Conservation (phyloP, 768 basidiomycete genomes). For the Lentinula raphanica region DNA sequence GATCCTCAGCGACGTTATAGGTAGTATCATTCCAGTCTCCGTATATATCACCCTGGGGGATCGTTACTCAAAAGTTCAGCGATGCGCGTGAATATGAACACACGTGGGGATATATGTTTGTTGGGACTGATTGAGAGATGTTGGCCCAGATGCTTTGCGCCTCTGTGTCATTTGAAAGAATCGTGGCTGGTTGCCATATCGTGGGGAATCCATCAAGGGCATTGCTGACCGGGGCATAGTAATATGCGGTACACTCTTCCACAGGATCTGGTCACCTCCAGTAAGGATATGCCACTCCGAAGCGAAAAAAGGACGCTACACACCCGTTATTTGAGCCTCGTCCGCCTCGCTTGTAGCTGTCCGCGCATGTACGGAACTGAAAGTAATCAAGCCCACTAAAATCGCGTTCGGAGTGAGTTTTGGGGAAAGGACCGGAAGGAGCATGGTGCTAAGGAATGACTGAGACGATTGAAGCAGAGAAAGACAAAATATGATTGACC, state of each 20-base stretch:
- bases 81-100: neutral
- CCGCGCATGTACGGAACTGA: neutral
- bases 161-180: slow-evolving; percentile 36
- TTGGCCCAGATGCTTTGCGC: slow-evolving; percentile 37
- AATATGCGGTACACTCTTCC: slow-evolving; percentile 40
- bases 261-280: slow-evolving; percentile 20
- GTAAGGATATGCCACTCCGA: neutral
- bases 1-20: slow-evolving; percentile 24
- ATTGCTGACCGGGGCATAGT: slow-evolving; percentile 28
- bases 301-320: neutral
- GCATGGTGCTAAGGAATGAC: neutral
- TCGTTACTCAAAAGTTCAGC: neutral
- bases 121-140: slow-evolving; percentile 40
- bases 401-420: neutral
- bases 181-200: slow-evolving; percentile 39
- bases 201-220: slow-evolving; percentile 36
- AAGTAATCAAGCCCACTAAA: neutral
- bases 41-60: slow-evolving; percentile 5
- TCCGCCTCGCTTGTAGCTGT: neutral
- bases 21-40: slow-evolving; percentile 21
- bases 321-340: slow-evolving; percentile 2
- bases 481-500: neutral
- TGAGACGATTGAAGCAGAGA: neutral
- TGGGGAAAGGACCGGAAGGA: neutral
- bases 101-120: slow-evolving; percentile 41